Conservation (phyloP, 352 stramenopile species). For the Pythium grandisporangium region DNA sequence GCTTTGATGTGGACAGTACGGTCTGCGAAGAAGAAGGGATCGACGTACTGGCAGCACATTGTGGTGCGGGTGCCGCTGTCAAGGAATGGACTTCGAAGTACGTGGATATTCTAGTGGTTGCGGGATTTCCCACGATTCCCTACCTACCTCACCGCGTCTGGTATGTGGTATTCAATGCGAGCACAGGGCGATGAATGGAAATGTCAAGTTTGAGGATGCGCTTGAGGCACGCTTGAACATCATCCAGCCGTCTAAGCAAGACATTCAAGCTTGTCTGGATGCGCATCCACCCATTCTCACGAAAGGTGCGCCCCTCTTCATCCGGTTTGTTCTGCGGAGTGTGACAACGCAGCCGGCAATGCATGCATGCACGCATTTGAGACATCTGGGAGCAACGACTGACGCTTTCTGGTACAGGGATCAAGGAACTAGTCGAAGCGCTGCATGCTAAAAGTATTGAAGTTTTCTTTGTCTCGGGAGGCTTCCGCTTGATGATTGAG, state of each 20-base stretch:
- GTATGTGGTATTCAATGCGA: too few relatives aligned
- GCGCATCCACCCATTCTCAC: constrained; percentile 89
- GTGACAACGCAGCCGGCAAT: too few relatives aligned
- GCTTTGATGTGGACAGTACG: constrained; percentile 96
- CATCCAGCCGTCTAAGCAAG: constrained; percentile 88
- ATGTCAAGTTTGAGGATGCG: constrained; percentile 97
- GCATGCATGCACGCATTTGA: too few relatives aligned
- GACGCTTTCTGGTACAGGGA: constrained; percentile 16
- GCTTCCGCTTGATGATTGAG: constrained; percentile 98
- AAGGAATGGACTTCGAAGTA: constrained; percentile 91
- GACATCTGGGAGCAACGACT: neutral
- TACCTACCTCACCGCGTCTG: neutral
- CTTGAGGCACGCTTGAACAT: constrained; percentile 93
- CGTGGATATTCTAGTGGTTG: constrained; percentile 3
- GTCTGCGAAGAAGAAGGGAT: constrained; percentile 98
- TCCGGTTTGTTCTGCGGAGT: too few relatives aligned
- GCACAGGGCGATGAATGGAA: constrained; percentile 94
- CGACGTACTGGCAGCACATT: constrained; percentile 95
- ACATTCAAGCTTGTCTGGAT: constrained; percentile 87
- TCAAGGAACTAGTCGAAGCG: constrained; percentile 85
- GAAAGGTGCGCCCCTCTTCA: constrained; percentile 47
- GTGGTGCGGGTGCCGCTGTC: constrained; percentile 91
- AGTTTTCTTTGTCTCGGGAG: constrained; percentile 98
- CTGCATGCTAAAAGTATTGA: constrained; percentile 87
- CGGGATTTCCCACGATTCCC: neutral